phyloP scores from a whole-genome alignment of 306 rosid genomes.

The Lablab purpureus region DNA sequence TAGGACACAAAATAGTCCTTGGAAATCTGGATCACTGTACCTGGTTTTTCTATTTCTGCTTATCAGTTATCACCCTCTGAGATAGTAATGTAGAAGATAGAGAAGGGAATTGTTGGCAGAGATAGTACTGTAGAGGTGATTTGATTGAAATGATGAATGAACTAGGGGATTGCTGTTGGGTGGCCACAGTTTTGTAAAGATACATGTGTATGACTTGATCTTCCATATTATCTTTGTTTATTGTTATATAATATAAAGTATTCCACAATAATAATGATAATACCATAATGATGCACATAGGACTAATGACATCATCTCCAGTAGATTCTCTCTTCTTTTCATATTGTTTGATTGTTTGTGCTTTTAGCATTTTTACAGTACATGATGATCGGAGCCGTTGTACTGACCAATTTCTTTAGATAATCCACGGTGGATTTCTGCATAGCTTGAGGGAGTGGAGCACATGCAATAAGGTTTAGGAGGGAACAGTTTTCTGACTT shows the following conservation, averaged over 20 bases:
- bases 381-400: slow-evolving; percentile 16
- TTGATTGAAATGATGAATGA: slow-evolving; percentile 54
- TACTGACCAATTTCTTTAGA: not conserved
- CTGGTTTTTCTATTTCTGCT: slow-evolving; percentile 24
- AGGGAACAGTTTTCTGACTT: slow-evolving; percentile 35
- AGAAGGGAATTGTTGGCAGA: slow-evolving; percentile 43
- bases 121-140: slow-evolving; percentile 47
- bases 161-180: slow-evolving; percentile 46
- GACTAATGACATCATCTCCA: slow-evolving; percentile 46
- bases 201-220: slow-evolving; percentile 42
- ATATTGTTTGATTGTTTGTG: slow-evolving; percentile 25
- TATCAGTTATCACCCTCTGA: slow-evolving; percentile 21
- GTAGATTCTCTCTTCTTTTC: slow-evolving; percentile 51
- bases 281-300: slow-evolving; percentile 40
- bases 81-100: slow-evolving; percentile 36
- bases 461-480: slow-evolving; percentile 30
- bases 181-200: slow-evolving; percentile 51
- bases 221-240: slow-evolving; percentile 36
- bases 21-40: slow-evolving; percentile 39
- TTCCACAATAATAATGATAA: slow-evolving; percentile 27
- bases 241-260: slow-evolving; percentile 18
- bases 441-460: slow-evolving; percentile 4
- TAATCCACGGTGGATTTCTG: slow-evolving; percentile 20
- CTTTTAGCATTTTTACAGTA: slow-evolving; percentile 32
- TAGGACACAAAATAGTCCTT: slow-evolving; percentile 37